Conservation (phyloP, 345 rosid genomes). For the Draba incana region DNA sequence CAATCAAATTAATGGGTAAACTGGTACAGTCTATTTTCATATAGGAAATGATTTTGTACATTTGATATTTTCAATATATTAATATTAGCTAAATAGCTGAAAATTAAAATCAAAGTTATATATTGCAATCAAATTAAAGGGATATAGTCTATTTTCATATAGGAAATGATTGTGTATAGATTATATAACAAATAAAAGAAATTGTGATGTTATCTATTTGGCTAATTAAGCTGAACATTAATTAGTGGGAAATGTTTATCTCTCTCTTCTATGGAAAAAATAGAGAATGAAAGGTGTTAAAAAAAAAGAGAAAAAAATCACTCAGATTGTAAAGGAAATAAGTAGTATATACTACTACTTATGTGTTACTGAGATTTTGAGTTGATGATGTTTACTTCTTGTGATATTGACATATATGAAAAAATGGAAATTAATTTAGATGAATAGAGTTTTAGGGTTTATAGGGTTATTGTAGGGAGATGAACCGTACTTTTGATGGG, state of each 20-base stretch:
- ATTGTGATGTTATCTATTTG: background rate
- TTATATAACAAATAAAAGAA: conserved; percentile 12
- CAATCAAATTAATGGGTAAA: too few relatives aligned
- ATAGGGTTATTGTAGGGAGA: conserved; percentile 35
- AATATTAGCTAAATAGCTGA: too few relatives aligned
- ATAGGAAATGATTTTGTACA: background rate
- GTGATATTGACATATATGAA: conserved; percentile 39
- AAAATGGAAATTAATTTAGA: conserved; percentile 8
- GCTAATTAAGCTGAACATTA: conserved; percentile 14
- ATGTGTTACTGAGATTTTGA: conserved; percentile 25
- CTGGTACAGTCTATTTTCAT: background rate
- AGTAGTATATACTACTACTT: conserved; percentile 9
- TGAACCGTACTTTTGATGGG: conserved; percentile 33
- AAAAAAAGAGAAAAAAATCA: background rate
- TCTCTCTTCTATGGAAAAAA: background rate
- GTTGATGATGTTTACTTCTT: conserved; percentile 32
- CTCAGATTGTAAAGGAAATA: conserved; percentile 25
- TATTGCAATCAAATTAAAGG: too few relatives aligned
- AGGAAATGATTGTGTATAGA: background rate
- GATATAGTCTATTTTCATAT: background rate
- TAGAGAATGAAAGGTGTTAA: conserved; percentile 11
- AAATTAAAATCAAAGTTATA: too few relatives aligned
- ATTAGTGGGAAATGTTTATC: conserved; percentile 5
- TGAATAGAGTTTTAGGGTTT: conserved; percentile 36
- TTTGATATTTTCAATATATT: background rate